These are phyloP conservation scores for Chimonanthus praecox DNA, from an alignment of 164 flowering plant species.

Conservation along the genomic window DNA sequence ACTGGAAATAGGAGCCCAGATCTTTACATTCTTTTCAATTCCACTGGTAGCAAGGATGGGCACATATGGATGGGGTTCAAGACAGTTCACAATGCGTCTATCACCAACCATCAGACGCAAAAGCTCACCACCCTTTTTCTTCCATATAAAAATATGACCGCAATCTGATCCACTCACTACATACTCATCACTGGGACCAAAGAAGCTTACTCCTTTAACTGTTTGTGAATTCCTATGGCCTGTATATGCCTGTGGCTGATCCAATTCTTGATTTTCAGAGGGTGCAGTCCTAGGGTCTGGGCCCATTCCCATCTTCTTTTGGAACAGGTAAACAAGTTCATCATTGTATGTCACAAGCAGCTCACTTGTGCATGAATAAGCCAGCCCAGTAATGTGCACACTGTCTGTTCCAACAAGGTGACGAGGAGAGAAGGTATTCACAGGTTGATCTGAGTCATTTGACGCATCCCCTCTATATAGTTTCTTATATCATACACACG, in stretches of 20 bases:
- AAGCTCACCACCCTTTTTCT: conserved; percentile 52
- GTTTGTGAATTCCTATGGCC: conserved; percentile 70
- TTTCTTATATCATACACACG: conserved; percentile 72
- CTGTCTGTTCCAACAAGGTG: conserved; percentile 33
- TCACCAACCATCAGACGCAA: conserved; percentile 56
- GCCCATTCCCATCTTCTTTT: conserved; percentile 58
- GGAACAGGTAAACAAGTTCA: conserved; percentile 64
- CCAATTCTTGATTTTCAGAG: conserved; percentile 22
- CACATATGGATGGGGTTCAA: conserved; percentile 56
- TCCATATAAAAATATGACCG: conserved; percentile 71
- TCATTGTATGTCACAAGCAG: conserved; percentile 72
- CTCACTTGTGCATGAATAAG: conserved; percentile 57
- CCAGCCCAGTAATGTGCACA: conserved; percentile 59
- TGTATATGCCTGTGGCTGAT: conserved; percentile 40
- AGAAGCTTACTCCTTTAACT: conserved; percentile 68
- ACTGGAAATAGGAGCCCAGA: conserved; percentile 54
- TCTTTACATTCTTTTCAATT: conserved; percentile 46
- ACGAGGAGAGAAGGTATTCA: conserved; percentile 48
- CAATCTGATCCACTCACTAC: conserved; percentile 80
- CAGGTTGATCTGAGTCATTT: conserved; percentile 29
- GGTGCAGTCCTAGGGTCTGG: conserved; percentile 31
- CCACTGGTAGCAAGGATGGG: conserved; percentile 66
- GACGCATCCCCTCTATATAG: conserved; percentile 34
- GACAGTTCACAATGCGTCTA: conserved; percentile 50
- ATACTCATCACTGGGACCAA: conserved; percentile 65